Evolutionary conservation across 2,329 filamentous ascomycete genomes (phyloP).

Genomic region (Metarhizium sp.): DNA sequence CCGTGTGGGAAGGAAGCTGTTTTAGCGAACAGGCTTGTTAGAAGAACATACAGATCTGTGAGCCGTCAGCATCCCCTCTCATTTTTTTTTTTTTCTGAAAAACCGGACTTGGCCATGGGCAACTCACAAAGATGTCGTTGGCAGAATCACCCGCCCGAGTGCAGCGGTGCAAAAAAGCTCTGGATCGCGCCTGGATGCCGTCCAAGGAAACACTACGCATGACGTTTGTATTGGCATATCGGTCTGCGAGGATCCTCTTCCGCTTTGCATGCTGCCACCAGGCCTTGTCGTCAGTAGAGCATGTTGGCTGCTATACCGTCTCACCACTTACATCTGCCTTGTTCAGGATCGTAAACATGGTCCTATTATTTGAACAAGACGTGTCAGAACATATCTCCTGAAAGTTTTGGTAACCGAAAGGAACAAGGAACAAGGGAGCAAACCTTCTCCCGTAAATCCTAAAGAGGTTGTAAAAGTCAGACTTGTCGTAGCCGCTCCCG

Average conservation of each 20-base stretch:
- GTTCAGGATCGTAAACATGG: slow-evolving; percentile 50
- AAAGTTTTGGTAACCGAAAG: background rate
- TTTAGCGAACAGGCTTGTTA: background rate
- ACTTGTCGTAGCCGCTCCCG: slow-evolving; percentile 57
- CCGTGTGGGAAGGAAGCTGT: background rate
- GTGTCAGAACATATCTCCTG: background rate
- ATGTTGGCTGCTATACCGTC: background rate
- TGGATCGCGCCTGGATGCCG: slow-evolving; percentile 48
- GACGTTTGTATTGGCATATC: slow-evolving; percentile 61
- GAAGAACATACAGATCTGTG: slow-evolving; percentile 4
- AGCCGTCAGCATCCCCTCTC: background rate
- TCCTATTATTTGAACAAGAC: slow-evolving; percentile 24
- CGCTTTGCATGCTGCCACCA: slow-evolving; percentile 46
- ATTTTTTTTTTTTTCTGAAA: background rate
- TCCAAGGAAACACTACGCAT: slow-evolving; percentile 44
- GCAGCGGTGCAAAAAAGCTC: slow-evolving; percentile 45
- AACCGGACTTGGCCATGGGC: background rate
- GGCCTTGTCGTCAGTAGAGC: background rate
- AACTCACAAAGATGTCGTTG: slow-evolving; percentile 50
- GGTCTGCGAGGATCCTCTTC: slow-evolving; percentile 54
- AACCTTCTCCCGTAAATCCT: slow-evolving; percentile 46
- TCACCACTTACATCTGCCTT: slow-evolving; percentile 37
- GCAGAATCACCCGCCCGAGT: slow-evolving; percentile 20
- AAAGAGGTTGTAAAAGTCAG: slow-evolving; percentile 54
- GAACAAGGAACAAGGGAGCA: slow-evolving; percentile 11